A percentile compares a stretch with the other conserved stretches of the same genome.
phyloP scores from a whole-genome alignment of 345 rosid genomes.

The Citrus sp. region DNA sequence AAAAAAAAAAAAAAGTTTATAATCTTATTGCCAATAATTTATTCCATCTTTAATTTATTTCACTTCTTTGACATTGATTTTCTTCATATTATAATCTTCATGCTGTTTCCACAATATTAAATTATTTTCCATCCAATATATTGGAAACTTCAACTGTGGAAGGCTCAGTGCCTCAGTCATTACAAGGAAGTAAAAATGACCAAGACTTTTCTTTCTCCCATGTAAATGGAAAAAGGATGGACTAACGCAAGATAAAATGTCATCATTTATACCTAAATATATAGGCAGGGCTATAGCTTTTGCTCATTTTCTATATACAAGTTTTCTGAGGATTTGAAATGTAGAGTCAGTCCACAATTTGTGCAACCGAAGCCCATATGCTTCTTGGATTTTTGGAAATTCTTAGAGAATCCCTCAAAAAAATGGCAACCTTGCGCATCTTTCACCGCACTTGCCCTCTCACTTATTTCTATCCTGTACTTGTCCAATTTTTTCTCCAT shows the following conservation, averaged over 20 bases:
- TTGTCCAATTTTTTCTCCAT: slow-evolving; percentile 20
- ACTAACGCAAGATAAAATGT: no score
- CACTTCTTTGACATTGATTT: no score
- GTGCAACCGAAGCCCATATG: background rate
- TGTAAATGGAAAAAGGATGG: background rate
- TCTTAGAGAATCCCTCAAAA: slow-evolving; percentile 22
- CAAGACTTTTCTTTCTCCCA: background rate
- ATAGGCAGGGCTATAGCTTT: background rate
- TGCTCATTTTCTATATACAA: background rate
- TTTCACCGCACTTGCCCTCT: slow-evolving; percentile 17
- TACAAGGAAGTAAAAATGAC: no score
- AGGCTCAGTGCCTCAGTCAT: no score
- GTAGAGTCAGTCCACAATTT: background rate
- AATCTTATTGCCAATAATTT: background rate
- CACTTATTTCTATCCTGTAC: slow-evolving; percentile 19
- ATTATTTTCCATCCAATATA: no score
- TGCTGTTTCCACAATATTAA: no score
- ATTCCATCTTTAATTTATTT: background rate
- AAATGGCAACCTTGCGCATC: slow-evolving; percentile 26
- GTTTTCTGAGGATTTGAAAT: background rate
- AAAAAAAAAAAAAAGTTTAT: no score
- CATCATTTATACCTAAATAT: no score
- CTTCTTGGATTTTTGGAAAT: slow-evolving; percentile 8
- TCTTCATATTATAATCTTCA: background rate
- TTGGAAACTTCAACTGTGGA: no score